Percentiles rank a stretch among this genome's conserved stretches.
These are phyloP conservation scores for Emiliania huxleyi DNA, from an alignment of 78 protist species.

Conservation along the genomic window DNA sequence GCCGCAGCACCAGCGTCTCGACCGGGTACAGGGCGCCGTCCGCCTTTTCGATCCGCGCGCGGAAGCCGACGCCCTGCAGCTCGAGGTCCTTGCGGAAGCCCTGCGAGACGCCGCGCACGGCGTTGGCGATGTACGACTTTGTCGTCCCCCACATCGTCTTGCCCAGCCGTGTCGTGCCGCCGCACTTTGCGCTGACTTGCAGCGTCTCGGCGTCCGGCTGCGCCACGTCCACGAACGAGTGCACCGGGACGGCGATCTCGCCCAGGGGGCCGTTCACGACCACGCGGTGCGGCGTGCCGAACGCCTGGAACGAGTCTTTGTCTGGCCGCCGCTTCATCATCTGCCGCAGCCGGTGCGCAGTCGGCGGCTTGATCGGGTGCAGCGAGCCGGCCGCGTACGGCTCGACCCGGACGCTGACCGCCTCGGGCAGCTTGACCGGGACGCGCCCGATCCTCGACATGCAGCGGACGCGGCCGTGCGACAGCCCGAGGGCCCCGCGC, in stretches of 20 bases:
- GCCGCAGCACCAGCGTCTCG: neutral
- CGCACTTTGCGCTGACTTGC: neutral
- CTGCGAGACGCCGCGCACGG: neutral
- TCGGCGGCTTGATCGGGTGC: neutral
- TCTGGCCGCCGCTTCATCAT: neutral
- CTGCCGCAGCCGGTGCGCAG: neutral
- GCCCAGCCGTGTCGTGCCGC: neutral
- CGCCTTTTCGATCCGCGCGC: neutral
- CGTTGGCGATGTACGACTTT: neutral
- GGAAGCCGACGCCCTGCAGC: neutral
- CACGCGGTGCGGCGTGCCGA: neutral
- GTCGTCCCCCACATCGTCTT: conserved; percentile 25
- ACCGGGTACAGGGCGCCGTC: neutral
- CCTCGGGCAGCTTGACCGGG: neutral
- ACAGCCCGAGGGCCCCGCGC: no score
- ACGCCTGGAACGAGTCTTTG: neutral
- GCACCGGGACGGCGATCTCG: neutral
- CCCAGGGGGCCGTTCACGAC: neutral
- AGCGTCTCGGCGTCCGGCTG: neutral
- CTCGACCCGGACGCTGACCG: neutral
- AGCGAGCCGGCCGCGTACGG: neutral
- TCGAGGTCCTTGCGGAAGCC: neutral
- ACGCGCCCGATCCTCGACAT: neutral
- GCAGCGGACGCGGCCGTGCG: no score
- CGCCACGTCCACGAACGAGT: neutral